phyloP scores from a whole-genome alignment of 345 rosid genomes.

The Aegle marmelos region DNA sequence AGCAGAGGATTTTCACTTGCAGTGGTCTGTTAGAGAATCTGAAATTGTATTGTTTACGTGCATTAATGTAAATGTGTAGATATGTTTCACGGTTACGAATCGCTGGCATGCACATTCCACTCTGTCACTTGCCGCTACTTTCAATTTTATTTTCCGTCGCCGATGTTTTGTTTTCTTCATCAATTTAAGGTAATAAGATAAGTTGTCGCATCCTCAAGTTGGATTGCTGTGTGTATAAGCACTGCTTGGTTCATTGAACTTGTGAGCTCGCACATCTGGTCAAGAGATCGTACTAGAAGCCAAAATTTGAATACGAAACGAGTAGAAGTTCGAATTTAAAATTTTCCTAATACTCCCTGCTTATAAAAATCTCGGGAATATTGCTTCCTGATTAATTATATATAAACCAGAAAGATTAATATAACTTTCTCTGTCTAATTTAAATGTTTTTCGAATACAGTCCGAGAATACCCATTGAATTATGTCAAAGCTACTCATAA shows the following conservation, averaged over 20 bases:
- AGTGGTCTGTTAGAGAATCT: not conserved
- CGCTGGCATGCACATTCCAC: not conserved
- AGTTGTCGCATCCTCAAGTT: not conserved
- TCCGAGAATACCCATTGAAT: not conserved
- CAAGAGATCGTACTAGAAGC: not conserved
- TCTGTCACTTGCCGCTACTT: not conserved
- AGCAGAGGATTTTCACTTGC: not conserved
- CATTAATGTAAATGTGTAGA: no score
- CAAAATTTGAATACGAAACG: no score
- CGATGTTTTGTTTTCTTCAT: not conserved
- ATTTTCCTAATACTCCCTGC: no score
- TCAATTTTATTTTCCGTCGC: not conserved
- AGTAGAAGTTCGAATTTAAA: no score
- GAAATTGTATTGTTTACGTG: not conserved
- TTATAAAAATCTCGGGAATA: no score
- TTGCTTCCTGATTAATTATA: no score
- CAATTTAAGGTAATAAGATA: not conserved
- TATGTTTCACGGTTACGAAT: not conserved
- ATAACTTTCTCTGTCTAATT: no score
- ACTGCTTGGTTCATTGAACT: not conserved
- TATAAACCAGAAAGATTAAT: no score
- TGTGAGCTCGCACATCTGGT: not conserved
- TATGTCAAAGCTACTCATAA: no score
- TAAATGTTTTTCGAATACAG: no score
- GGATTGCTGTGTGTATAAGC: conserved; percentile 10